Percentiles rank a stretch among this genome's conserved stretches.
These are phyloP conservation scores for Malus sieversii DNA, from an alignment of 306 rosid species.

Conservation along the genomic window DNA sequence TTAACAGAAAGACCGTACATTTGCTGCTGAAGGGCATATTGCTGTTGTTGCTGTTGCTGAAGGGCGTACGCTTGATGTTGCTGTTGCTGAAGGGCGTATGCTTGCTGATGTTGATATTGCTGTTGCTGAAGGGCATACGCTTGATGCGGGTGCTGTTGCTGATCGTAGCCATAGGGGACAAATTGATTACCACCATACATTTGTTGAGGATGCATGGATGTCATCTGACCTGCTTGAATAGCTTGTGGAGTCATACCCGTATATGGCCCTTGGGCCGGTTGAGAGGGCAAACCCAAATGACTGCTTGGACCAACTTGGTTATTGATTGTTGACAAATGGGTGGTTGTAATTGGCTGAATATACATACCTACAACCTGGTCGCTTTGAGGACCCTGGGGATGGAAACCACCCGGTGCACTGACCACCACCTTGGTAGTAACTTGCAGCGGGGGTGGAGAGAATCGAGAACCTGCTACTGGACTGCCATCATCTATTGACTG, in stretches of 20 bases:
- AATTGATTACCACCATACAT: constrained; percentile 73
- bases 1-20: constrained; percentile 72
- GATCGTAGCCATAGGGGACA: constrained; percentile 66
- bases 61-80: constrained; percentile 18
- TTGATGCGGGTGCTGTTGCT: background rate
- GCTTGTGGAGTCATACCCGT: constrained; percentile 59
- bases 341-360: constrained; percentile 52
- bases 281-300: constrained; percentile 43
- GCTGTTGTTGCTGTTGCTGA: constrained; percentile 48
- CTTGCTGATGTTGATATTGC: background rate
- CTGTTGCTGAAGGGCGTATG: background rate
- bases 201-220: constrained; percentile 61
- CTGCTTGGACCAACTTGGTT: constrained; percentile 50
- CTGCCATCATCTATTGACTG: constrained; percentile 51
- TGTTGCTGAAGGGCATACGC: background rate
- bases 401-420: constrained; percentile 35
- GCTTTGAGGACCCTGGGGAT: constrained; percentile 58
- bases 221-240: constrained; percentile 44
- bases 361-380: constrained; percentile 61
- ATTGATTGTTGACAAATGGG: constrained; percentile 47
- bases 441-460: constrained; percentile 59
- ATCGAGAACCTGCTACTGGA: constrained; percentile 52
- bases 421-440: constrained; percentile 42
- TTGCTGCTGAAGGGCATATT: constrained; percentile 49
- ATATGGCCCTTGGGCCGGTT: constrained; percentile 25